These are phyloP conservation scores for Helminthosporium solani DNA, from an alignment of 2,329 filamentous ascomycete genomes.

Conservation along the genomic window DNA sequence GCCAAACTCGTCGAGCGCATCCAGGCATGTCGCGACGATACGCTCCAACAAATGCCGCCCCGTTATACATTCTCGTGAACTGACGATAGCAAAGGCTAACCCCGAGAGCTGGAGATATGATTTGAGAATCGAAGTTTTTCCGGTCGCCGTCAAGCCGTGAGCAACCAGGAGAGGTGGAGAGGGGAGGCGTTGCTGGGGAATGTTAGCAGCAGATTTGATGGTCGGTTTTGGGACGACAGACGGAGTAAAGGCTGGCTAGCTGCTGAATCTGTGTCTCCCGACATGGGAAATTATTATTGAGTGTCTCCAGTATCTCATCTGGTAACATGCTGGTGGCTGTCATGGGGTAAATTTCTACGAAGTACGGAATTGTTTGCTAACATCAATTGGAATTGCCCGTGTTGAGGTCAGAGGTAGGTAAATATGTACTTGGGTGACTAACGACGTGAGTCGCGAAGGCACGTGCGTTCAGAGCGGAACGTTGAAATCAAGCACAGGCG, in stretches of 20 bases:
- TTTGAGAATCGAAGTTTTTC: conserved; percentile 72
- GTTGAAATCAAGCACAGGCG: background rate
- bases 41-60: conserved; percentile 75
- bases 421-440: too few species aligned
- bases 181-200: conserved; percentile 59
- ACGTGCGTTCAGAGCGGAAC: conserved; percentile 3
- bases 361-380: too few species aligned
- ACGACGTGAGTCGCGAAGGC: conserved; percentile 9
- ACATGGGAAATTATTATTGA: conserved; percentile 44
- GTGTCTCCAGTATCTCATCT: conserved; percentile 36
- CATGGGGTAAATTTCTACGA: too few species aligned
- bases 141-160: conserved; percentile 83
- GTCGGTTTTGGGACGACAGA: conserved; percentile 23
- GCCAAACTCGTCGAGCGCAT: conserved; percentile 46
- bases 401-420: too few species aligned
- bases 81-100: conserved; percentile 62
- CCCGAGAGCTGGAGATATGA: conserved; percentile 58
- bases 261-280: conserved; percentile 51
- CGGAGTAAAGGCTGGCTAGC: conserved; percentile 48
- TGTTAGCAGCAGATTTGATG: conserved; percentile 15
- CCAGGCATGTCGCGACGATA: conserved; percentile 56
- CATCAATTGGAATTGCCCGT: background rate
- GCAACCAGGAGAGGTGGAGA: conserved; percentile 73
- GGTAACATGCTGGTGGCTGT: conserved; percentile 40
- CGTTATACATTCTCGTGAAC: conserved; percentile 75